Evolutionary conservation across 169 alveolate genomes (phyloP), one percentile per base, ranked within the genome.

Genomic region (Eimeria zaria): DNA sequence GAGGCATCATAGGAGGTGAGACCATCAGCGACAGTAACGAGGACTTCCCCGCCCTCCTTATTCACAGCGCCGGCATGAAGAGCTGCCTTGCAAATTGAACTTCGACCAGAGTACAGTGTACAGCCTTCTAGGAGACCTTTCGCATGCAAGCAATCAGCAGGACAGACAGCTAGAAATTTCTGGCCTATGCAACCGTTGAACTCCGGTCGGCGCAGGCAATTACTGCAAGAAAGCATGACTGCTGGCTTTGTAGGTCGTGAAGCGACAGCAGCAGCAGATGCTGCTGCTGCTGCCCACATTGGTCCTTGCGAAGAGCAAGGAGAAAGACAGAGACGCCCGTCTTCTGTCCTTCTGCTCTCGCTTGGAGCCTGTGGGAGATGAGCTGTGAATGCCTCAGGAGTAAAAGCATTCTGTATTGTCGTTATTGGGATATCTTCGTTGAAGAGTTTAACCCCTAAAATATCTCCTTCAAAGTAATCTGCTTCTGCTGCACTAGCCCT

Each of bases 51-150:
- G 2, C 97, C 97, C 8, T 83, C 87, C 76, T 85, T 55, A 27
- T 58, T 95, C 41, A 95, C 48, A 1, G 95, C 97, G 2, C 95
- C 95, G 41, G 93, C 16, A 84, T 95, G 97, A 60, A 98, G 97
- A 16, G 99, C 99, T 16, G 99, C 99, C 96, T 98, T 98, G 97
- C 99, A 98, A 55, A 98, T 96, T 41, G 99, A 96, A 83, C 99
- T 97, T 81, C 96, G 97, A 44, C 99, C 98, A 80, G 99, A 96
- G 95, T 98, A 98, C 33, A 97, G 69, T 78, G 96, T 97, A 87
- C 98, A 96, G 51, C 99, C 99, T 24, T 95, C 90, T 8, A 95
- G 91, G 84, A 64, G 97, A 1, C 96, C 98, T 64, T 84, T 71
- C 39, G 90, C 85, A 62, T 98, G 97, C 80, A 85, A 91, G 96